Evolutionary conservation across 2,329 filamentous ascomycete genomes (phyloP).

Genomic region (Aspergillus clavatus): DNA sequence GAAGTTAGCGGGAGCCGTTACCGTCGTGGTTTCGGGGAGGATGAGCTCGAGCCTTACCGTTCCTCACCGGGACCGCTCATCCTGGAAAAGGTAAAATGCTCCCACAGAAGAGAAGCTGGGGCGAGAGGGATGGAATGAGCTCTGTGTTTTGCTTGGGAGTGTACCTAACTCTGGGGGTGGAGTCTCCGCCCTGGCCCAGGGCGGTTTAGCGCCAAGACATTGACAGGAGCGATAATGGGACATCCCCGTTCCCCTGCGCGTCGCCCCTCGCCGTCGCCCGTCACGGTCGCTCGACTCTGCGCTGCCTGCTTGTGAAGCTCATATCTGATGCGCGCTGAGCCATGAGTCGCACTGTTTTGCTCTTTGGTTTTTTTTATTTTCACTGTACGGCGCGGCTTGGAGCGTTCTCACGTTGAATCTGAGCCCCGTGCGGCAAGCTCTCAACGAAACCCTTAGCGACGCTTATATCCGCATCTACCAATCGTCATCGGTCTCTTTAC

Average conservation of each 20-base stretch:
- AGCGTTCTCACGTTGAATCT: conserved; percentile 7
- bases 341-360: conserved; percentile 10
- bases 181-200: conserved; percentile 14
- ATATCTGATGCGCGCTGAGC: conserved; percentile 1
- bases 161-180: conserved; percentile 2
- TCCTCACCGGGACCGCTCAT: conserved; percentile 34
- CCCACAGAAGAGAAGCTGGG: neutral
- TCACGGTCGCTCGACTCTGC: conserved; percentile 1
- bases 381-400: conserved; percentile 7
- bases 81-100: conserved; percentile 11
- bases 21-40: neutral
- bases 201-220: conserved; percentile 8
- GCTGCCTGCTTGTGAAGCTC: neutral
- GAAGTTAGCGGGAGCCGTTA: no score
- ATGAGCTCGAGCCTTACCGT: conserved; percentile 18
- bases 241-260: conserved; percentile 10
- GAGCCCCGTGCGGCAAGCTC: conserved; percentile 14
- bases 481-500: neutral
- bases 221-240: conserved; percentile 3
- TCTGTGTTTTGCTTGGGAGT: conserved; percentile 4
- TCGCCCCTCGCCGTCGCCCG: conserved; percentile 5
- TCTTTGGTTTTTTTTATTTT: conserved; percentile 4
- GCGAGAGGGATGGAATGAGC: conserved; percentile 10
- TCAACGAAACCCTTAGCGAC: conserved; percentile 6
- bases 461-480: neutral